These are phyloP conservation scores for Botrytis paeoniae DNA, from an alignment of 2,329 filamentous ascomycete species.

Conservation along the genomic window DNA sequence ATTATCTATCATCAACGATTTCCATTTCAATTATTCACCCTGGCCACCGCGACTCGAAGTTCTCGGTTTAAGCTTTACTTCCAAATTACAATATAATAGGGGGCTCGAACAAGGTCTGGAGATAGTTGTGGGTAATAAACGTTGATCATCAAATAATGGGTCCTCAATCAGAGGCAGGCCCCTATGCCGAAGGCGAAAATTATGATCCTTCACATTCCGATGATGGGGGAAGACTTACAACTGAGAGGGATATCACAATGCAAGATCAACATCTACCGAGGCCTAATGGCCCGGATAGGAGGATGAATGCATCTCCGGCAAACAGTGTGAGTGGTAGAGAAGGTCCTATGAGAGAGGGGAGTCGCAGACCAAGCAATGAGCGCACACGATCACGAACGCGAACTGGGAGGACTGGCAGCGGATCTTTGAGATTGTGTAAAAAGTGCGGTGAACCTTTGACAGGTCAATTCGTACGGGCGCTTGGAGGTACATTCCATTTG, in stretches of 20 bases:
- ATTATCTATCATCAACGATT: conserved; percentile 13
- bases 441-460: conserved; percentile 87
- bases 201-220: conserved; percentile 28
- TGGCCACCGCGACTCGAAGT: conserved; percentile 25
- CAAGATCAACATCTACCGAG: conserved; percentile 29
- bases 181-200: conserved; percentile 34
- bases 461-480: conserved; percentile 91
- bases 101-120: conserved; percentile 16
- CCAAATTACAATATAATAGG: conserved; percentile 23
- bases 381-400: conserved; percentile 55
- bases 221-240: conserved; percentile 29
- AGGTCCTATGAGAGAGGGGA: conserved; percentile 24
- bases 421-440: conserved; percentile 67
- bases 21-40: conserved; percentile 23
- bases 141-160: conserved; percentile 33
- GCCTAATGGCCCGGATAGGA: conserved; percentile 35
- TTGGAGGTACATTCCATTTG: conserved; percentile 91
- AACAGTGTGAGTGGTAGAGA: conserved; percentile 34
- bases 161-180: conserved; percentile 40
- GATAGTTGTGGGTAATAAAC: conserved; percentile 19
- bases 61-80: conserved; percentile 17
- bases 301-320: conserved; percentile 32
- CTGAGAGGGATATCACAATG: conserved; percentile 27
- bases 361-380: conserved; percentile 47
- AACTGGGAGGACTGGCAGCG: conserved; percentile 55